Evolutionary conservation across 106 monocot genomes (phyloP), one percentile per base, ranked within the genome.

Genomic region (Posidonia australis): DNA sequence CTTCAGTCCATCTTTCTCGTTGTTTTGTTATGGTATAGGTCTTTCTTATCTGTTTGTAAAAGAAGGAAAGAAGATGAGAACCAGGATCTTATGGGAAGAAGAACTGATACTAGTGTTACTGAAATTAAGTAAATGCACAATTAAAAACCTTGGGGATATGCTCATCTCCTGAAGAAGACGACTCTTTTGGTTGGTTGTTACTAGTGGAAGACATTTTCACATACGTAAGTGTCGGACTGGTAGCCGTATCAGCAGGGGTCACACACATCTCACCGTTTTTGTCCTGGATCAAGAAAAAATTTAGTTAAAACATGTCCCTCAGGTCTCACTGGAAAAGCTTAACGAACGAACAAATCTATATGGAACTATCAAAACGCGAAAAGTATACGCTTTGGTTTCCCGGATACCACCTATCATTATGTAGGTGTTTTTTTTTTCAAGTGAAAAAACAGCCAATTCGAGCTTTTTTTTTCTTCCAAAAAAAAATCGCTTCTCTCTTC

Each of bases 1-100:
- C 72, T 10, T 72, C 64, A 1, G 72, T 72, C 72, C 72, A 72
- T 25, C 44, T 66, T 44, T 74, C 73, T 45, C 73, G 55, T 55
- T 66, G 66, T 49, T 66, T 74, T 6, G 59, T 66, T 27, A 66
- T 74, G 1, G 72, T 72, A 43, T 72, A 72, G 10, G 72, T 44
- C 52, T 72, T 72, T 49, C 72, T 72, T 20, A 52, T 31, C 72
- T 72, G 28, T 22, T 72, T 13, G 0, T 21, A 62, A 48, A 60
- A 10, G 10, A 9, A 54, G 5, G 46, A 32, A 14, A 47, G 2
- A 3, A 26, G 19, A 28, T 58, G 46, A 70, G 9, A 51, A 0
- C 5, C 29, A 52, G 21, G n/a, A n/a, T n/a, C n/a, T n/a, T n/a
- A n/a, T n/a, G n/a, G n/a, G n/a, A n/a, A n/a, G n/a, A n/a, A n/a